Evolutionary conservation across 176 grass and related monocot genomes (phyloP).

Genomic region (Panicum miliaceum): DNA sequence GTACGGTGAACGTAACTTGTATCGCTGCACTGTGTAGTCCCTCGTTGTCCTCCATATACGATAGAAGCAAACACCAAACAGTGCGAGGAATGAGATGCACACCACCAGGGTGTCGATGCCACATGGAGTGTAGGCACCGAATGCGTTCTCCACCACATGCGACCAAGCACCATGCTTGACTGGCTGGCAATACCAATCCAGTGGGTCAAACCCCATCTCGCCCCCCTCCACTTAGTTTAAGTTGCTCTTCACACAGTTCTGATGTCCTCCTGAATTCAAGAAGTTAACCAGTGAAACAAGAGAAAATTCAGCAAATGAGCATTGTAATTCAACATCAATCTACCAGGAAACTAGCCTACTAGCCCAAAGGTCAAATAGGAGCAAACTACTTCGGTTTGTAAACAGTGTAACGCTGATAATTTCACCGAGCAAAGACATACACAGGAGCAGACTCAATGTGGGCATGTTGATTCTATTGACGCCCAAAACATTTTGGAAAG

Average conservation of each 20-base stretch:
- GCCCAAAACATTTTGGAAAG: not conserved
- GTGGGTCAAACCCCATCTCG: slow-evolving; percentile 73
- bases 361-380: not conserved
- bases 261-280: slow-evolving; percentile 38
- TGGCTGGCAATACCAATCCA: slow-evolving; percentile 92
- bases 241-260: slow-evolving; percentile 25
- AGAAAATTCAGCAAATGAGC: not conserved
- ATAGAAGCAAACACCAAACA: slow-evolving; percentile 90
- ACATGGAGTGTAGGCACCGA: slow-evolving; percentile 86
- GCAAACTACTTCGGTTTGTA: not conserved
- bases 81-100: slow-evolving; percentile 78
- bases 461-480: not conserved
- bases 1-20: slow-evolving; percentile 56
- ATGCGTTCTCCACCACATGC: slow-evolving; percentile 62
- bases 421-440: not conserved
- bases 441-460: not conserved
- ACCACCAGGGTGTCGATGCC: slow-evolving; percentile 73
- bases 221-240: slow-evolving; percentile 24
- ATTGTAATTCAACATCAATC: slow-evolving; percentile 25
- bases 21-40: slow-evolving; percentile 80
- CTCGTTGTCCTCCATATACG: slow-evolving; percentile 80
- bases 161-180: slow-evolving; percentile 79
- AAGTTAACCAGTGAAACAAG: not conserved
- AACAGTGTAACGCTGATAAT: not conserved
- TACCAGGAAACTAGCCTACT: not conserved